Evolutionary conservation across 1,284 basidiomycete species (phyloP), one percentile per base, ranked within the genome.

Genomic region (Pseudomicrostroma phylloplanum): DNA sequence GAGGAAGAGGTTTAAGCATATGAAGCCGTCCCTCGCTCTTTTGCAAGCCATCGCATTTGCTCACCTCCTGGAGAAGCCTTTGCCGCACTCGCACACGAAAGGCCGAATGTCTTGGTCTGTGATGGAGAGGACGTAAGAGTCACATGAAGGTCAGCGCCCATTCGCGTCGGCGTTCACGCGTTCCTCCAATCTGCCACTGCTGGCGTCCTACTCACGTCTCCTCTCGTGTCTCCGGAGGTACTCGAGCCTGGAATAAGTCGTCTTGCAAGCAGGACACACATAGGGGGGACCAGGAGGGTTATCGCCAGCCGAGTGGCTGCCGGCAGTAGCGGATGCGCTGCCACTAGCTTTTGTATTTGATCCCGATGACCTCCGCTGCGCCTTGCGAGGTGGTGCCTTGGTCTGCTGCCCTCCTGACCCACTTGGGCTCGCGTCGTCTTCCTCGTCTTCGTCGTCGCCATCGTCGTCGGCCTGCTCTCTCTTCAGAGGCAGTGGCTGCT

Each of bases 21-120:
- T n/a, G n/a, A n/a, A n/a, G n/a, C n/a, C n/a, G n/a, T n/a, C n/a
- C n/a, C n/a, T n/a, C n/a, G n/a, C n/a, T n/a, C n/a, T n/a, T n/a
- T n/a, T n/a, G n/a, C n/a, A n/a, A n/a, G n/a, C 19, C 25, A 48
- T 12, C 17, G 41, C 40, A 55, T 55, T 9, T 4, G 43, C 67
- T 58, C 61, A 71, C 70, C 69, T 76, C 55, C 76, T 62, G 7
- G 76, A 76, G 62, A 78, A 78, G 41, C 75, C 71, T 60, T 78
- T 78, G 15, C 75, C 75, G 55, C 76, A 78, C 19, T 75, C 72
- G 60, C 76, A 78, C 19, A 76, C 68, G 53, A 78, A 78, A 0
- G 76, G 76, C 12, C 76, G 71, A 40, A 77, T 77, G 56, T 78
- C 76, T 42, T 73, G 73, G 48, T 78, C 70, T 72, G 61, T 19